Evolutionary conservation across 2,329 filamentous ascomycete genomes (phyloP).

Genomic region (Monosporascus sp.): DNA sequence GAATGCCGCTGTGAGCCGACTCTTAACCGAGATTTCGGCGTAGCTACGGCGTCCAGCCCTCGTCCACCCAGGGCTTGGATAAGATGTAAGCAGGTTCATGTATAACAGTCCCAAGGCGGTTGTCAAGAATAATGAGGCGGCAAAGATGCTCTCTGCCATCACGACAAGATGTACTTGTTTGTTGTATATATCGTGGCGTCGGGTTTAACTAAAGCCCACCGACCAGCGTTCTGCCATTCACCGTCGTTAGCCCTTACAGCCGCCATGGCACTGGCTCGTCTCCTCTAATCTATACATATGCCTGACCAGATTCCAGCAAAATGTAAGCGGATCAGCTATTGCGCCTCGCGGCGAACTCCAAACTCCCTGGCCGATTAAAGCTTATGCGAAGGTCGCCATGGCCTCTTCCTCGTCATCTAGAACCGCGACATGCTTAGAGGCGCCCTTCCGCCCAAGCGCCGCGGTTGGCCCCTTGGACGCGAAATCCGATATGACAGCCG

Average conservation of each 20-base stretch:
- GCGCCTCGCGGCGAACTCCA: background rate
- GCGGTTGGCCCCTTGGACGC: slow-evolving; percentile 25
- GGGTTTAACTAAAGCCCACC: too few species aligned
- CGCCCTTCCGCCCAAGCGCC: slow-evolving; percentile 8
- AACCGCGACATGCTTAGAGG: slow-evolving; percentile 15
- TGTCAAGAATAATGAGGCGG: too few species aligned
- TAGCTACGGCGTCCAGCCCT: too few species aligned
- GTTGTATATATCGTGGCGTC: too few species aligned
- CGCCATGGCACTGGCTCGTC: background rate
- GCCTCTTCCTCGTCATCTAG: slow-evolving; percentile 47
- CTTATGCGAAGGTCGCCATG: slow-evolving; percentile 40
- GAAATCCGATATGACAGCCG: slow-evolving; percentile 34
- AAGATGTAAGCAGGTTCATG: too few species aligned
- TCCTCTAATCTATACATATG: background rate
- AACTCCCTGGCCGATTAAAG: slow-evolving; percentile 4
- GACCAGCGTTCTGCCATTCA: background rate
- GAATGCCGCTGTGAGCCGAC: too few species aligned
- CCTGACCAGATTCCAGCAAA: background rate
- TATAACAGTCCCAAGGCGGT: too few species aligned
- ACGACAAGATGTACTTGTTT: too few species aligned
- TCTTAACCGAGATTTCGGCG: too few species aligned
- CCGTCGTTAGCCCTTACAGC: background rate
- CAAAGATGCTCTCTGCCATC: too few species aligned
- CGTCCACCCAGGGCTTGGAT: too few species aligned
- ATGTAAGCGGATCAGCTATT: background rate